Evolutionary conservation across 306 rosid genomes (phyloP).

Genomic region (Leucaena leucocephala): DNA sequence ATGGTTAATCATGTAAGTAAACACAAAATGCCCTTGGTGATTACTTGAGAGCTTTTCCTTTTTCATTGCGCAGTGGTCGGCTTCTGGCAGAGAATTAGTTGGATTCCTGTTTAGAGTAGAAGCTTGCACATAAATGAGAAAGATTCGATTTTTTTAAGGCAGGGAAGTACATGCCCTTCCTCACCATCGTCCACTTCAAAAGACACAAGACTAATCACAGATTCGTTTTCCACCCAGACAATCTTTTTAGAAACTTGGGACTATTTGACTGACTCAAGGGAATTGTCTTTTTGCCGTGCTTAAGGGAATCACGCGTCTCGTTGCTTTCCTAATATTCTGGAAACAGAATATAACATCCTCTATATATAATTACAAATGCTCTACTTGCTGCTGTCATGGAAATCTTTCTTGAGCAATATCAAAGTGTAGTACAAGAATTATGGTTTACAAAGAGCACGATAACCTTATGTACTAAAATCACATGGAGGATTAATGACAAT

Average conservation of each 20-base stretch:
- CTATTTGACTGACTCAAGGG: background rate
- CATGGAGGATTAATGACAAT: constrained; percentile 18
- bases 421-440: constrained; percentile 3
- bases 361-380: background rate
- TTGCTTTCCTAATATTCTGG: constrained; percentile 1
- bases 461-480: constrained; percentile 28
- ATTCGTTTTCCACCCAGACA: background rate
- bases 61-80: too few relatives aligned
- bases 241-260: background rate
- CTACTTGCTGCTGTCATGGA: background rate
- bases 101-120: background rate
- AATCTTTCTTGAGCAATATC: background rate
- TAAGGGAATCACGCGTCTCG: constrained; percentile 6
- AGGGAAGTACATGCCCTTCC: background rate
- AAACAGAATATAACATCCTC: background rate
- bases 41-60: too few relatives aligned
- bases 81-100: too few relatives aligned
- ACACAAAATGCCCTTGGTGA: too few relatives aligned
- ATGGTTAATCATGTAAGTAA: too few relatives aligned
- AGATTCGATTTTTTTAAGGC: background rate
- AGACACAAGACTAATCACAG: background rate
- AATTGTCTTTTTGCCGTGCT: background rate
- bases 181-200: background rate
- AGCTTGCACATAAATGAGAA: background rate
- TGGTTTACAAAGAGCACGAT: constrained; percentile 17